Evolutionary conservation across 495 filamentous ascomycete genomes (phyloP).

Genomic region (Penicillium waksmanii): DNA sequence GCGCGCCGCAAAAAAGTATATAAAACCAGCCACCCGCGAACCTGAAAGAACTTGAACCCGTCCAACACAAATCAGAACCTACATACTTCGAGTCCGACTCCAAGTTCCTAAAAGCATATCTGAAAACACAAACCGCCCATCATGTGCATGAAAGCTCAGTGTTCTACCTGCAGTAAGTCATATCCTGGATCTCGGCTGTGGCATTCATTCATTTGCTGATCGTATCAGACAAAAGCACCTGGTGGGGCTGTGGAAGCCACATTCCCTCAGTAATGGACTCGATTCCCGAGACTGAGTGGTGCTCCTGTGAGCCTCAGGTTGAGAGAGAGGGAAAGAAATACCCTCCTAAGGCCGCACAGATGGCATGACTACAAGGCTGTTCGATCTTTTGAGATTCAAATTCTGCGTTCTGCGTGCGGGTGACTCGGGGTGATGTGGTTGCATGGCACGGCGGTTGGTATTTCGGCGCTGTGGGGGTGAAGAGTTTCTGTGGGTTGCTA

Average conservation of each 20-base stretch:
- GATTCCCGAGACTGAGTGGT: conserved; percentile 62
- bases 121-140: conserved; percentile 9
- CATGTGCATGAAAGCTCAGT: conserved; percentile 57
- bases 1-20: conserved; percentile 19
- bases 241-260: conserved; percentile 74
- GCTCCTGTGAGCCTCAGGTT: conserved; percentile 64
- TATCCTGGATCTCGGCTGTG: neutral
- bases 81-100: too few relatives aligned
- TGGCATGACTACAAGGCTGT: conserved; percentile 34
- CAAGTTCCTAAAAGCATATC: neutral
- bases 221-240: conserved; percentile 63
- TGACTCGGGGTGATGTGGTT: neutral
- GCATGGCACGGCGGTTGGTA: neutral
- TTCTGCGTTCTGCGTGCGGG: neutral
- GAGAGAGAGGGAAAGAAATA: conserved; percentile 63
- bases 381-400: conserved; percentile 20
- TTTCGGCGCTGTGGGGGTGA: conserved; percentile 3
- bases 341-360: conserved; percentile 61
- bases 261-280: conserved; percentile 68
- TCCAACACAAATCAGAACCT: neutral
- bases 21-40: conserved; percentile 20
- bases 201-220: conserved; percentile 8
- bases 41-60: neutral
- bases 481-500: neutral
- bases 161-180: conserved; percentile 52